A percentile compares a stretch with the other conserved stretches of the same genome.
phyloP scores from a whole-genome alignment of 805 yeast species.

The Candida tibetensis region DNA sequence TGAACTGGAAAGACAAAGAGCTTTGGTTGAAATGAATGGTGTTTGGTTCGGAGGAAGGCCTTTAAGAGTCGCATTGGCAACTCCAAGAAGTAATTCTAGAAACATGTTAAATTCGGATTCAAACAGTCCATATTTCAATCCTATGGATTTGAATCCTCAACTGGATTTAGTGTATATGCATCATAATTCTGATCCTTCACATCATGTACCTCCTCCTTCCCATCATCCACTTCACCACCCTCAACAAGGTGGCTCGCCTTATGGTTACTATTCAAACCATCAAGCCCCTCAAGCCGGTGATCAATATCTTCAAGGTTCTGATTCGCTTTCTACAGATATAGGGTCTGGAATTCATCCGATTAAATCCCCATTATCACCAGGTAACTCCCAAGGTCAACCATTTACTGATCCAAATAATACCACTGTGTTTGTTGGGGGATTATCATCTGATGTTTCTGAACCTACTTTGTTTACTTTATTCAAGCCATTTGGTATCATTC shows the following conservation, averaged over 20 bases:
- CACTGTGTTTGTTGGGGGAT: constrained; percentile 76
- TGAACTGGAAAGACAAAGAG: constrained; percentile 65
- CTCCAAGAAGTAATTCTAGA: constrained; percentile 50
- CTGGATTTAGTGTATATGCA: constrained; percentile 17
- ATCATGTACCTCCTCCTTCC: no score
- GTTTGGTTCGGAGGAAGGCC: constrained; percentile 78
- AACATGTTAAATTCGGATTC: neutral
- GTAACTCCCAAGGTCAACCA: constrained; percentile 20
- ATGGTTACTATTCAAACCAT: neutral
- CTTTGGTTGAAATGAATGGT: constrained; percentile 73
- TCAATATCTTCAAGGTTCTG: neutral
- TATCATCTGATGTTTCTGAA: constrained; percentile 63
- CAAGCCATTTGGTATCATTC: constrained; percentile 69
- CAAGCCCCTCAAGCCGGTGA: neutral
- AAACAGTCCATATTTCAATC: constrained; percentile 2
- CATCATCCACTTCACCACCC: constrained; percentile 12
- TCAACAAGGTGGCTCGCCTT: constrained; percentile 5
- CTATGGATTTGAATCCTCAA: constrained; percentile 7
- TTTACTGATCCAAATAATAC: constrained; percentile 61
- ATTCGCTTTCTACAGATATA: neutral
- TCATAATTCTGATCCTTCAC: constrained; percentile 8
- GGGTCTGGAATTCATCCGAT: neutral
- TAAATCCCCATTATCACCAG: constrained; percentile 1
- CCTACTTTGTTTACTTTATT: constrained; percentile 58
- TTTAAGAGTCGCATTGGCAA: constrained; percentile 73